Base-by-base conservation (phyloP, 805 yeast genomes). In the Blastobotrys chiropterorum region DNA sequence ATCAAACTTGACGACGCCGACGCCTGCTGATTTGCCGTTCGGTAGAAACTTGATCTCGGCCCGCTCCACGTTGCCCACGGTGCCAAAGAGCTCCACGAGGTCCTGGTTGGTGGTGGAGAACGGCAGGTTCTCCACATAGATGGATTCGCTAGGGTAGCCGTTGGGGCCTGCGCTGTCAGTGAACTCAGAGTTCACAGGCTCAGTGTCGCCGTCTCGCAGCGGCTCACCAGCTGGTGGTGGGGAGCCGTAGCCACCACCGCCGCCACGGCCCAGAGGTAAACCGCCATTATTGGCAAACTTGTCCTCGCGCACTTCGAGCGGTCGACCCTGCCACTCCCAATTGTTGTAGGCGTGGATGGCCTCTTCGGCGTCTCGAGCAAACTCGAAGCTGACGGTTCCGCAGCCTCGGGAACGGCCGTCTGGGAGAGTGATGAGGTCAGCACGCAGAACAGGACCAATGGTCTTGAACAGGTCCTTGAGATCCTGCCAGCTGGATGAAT, bases 51-150 rank as follows among this genome's bases (percentile, higher is more conserved):
- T 87, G 55, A 92, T 75, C 66, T 88, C 95, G 17, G 97, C 96
- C 43, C 76, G 77, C 41, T 69, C 72, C 15, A 92, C 88, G 47
- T 78, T 72, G 19, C 96, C 96, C 50, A 90, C 80, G 38, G 92
- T 84, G 65, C 85, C 92, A 66, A 90, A 90, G 53, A 92, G 76
- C 59, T 90, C 97, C 57, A 75, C 80, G 58, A 92, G 76, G 68
- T 92, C 97, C 53, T 84, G 82, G 58, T 83, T 82, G 31, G 89
- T 80, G n/a, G 97, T 90, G 49, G 90, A 84, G 76, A 80, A 88
- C 30, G 98, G 98, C 63, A 92, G 73, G 72, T 92, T 92, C 44
- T 76, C 77, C 19, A 86, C 90, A 64, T 71, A 85, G 44, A 92
- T 77, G 19, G 79, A 74, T 34, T 73, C 78, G 47, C 81, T 83